Conservation (phyloP, 2,329 filamentous ascomycete genomes). For the Paracoccidioides brasiliensis region DNA sequence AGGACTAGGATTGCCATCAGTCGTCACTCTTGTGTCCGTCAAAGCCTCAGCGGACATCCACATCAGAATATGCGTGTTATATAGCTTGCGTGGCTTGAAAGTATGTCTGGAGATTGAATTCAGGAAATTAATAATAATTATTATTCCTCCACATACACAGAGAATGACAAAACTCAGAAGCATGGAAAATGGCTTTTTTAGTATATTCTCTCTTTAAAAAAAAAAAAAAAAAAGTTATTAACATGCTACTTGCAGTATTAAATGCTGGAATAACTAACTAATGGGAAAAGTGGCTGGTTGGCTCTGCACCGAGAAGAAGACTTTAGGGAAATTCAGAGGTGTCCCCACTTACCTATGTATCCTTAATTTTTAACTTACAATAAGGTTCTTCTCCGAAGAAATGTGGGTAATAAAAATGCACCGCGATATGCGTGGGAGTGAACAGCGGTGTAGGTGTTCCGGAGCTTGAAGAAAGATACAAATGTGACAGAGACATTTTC, state of each 20-base stretch:
- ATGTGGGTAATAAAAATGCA: background rate
- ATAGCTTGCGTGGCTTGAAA: background rate
- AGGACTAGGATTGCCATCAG: background rate
- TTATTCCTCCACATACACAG: no score
- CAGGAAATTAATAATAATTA: no score
- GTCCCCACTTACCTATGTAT: background rate
- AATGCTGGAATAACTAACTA: background rate
- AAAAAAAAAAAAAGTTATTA: background rate
- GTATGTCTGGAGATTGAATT: background rate
- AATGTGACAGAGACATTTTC: background rate
- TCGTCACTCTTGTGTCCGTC: background rate
- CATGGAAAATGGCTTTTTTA: no score
- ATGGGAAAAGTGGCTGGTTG: background rate
- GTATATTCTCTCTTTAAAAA: no score
- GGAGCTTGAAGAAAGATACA: background rate
- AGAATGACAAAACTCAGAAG: no score
- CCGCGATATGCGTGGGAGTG: background rate
- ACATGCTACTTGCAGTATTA: background rate
- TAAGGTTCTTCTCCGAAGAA: background rate
- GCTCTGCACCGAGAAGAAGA: background rate
- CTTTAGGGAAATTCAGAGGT: background rate
- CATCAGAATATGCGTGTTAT: background rate
- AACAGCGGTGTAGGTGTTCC: background rate
- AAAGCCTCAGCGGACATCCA: background rate
- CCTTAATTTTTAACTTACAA: background rate